These are phyloP conservation scores for Conringia planisiliqua DNA, from an alignment of 345 rosid species.

Conservation along the genomic window DNA sequence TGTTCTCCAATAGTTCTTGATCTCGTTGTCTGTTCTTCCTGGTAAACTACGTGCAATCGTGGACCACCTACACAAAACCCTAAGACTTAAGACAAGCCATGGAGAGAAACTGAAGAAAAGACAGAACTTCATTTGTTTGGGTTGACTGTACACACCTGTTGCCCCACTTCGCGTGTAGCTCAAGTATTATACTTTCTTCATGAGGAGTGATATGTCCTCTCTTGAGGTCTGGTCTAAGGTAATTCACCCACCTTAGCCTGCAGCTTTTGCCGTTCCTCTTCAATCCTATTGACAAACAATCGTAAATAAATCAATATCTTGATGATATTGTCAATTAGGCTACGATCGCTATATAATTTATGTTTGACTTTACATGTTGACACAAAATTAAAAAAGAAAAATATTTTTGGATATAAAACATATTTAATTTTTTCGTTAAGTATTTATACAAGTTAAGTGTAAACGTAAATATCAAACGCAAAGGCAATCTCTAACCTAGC, in stretches of 20 bases:
- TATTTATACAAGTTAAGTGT: too few species aligned
- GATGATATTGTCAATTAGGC: too few species aligned
- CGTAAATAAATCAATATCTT: background rate
- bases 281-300: constrained; percentile 39
- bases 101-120: background rate
- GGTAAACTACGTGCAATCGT: constrained; percentile 86
- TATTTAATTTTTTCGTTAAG: too few species aligned
- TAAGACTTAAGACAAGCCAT: background rate
- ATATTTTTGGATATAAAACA: too few species aligned
- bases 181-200: constrained; percentile 67
- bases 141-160: constrained; percentile 44
- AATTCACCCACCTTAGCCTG: constrained; percentile 47
- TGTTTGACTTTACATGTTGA: too few species aligned
- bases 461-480: too few species aligned
- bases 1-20: constrained; percentile 66
- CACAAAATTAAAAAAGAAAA: too few species aligned
- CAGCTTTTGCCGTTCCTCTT: constrained; percentile 56
- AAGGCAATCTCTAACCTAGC: too few species aligned
- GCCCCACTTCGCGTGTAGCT: constrained; percentile 77
- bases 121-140: background rate
- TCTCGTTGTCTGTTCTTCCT: constrained; percentile 33
- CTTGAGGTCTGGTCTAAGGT: constrained; percentile 80
- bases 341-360: too few species aligned
- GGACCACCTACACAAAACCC: constrained; percentile 60
- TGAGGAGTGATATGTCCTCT: constrained; percentile 76